Conservation (phyloP, 192 early-diverging fungal species). For the Coemansia sp. region DNA sequence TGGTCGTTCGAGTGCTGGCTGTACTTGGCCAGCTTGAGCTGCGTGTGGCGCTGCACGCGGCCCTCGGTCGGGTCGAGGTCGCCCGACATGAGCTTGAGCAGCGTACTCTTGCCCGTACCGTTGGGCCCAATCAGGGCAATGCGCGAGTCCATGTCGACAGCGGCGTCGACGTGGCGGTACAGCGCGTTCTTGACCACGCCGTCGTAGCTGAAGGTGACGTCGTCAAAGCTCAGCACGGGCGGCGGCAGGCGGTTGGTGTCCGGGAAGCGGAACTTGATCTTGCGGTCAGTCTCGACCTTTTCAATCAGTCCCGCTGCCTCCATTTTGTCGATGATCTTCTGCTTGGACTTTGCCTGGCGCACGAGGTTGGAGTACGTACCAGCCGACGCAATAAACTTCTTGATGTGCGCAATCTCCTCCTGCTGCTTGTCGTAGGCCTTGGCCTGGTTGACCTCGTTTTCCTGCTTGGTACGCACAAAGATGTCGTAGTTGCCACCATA, state of each 20-base stretch:
- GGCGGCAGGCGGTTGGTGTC: constrained; percentile 89
- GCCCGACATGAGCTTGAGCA: constrained; percentile 96
- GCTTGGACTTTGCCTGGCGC: constrained; percentile 97
- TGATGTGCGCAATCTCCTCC: constrained; percentile 98
- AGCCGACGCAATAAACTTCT: constrained; percentile 97
- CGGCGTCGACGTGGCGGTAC: constrained; percentile 90
- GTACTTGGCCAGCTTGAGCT: constrained; percentile 96
- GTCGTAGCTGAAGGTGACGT: constrained; percentile 92
- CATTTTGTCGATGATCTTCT: constrained; percentile 99
- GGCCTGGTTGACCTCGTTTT: constrained; percentile 98
- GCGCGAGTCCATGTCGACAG: constrained; percentile 98
- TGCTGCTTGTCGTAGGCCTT: constrained; percentile 99
- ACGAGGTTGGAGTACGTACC: constrained; percentile 99
- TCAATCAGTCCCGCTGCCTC: constrained; percentile 97
- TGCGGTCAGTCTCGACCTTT: constrained; percentile 77
- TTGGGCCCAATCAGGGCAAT: constrained; percentile 97
- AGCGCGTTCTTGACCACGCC: constrained; percentile 82
- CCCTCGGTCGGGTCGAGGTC: constrained; percentile 84
- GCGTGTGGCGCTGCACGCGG: constrained; percentile 85
- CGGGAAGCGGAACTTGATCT: constrained; percentile 90
- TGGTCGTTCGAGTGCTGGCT: constrained; percentile 98
- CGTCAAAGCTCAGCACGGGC: constrained; percentile 91
- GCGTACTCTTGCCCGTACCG: constrained; percentile 95
- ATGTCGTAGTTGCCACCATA: constrained; percentile 98
- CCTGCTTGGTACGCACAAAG: constrained; percentile 93